These are phyloP conservation scores for Sanghuangporus sanghuang DNA, from an alignment of 1,284 basidiomycete species.

Conservation along the genomic window DNA sequence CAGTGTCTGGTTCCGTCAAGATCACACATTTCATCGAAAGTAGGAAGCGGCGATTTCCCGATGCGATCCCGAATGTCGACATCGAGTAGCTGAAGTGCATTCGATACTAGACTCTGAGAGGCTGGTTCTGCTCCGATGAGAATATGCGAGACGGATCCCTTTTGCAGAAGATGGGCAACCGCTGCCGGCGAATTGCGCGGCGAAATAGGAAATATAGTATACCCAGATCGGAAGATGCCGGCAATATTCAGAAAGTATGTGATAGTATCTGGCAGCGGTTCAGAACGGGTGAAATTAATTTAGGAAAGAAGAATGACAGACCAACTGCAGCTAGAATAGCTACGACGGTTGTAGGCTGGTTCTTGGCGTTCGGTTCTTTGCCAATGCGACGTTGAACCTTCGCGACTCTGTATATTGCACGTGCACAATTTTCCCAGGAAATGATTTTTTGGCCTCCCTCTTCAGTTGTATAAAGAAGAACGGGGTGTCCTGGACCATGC, in stretches of 20 bases:
- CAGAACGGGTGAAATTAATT: neutral
- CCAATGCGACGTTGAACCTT: neutral
- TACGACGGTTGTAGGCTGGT: constrained; percentile 12
- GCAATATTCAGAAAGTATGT: constrained; percentile 26
- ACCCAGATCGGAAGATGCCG: constrained; percentile 29
- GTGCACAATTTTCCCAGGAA: too few species aligned
- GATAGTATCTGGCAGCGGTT: constrained; percentile 27
- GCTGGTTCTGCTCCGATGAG: constrained; percentile 4
- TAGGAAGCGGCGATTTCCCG: too few species aligned
- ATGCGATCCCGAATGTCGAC: neutral
- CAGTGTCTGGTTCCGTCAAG: too few species aligned
- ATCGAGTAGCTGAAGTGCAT: constrained; percentile 1
- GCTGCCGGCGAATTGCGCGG: constrained; percentile 29
- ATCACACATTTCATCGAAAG: too few species aligned
- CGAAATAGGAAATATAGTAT: constrained; percentile 28
- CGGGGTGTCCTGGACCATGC: constrained; percentile 29
- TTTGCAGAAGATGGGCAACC: constrained; percentile 26
- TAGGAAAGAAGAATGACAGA: constrained; percentile 8
- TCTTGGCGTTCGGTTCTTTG: neutral
- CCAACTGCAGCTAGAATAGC: constrained; percentile 23
- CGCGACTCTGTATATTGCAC: too few species aligned
- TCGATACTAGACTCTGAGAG: neutral
- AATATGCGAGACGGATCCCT: constrained; percentile 1
- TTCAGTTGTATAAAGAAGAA: constrained; percentile 25
- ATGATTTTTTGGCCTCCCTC: too few species aligned